Evolutionary conservation across 306 rosid species (phyloP).

Genomic region (Vicia faba): DNA sequence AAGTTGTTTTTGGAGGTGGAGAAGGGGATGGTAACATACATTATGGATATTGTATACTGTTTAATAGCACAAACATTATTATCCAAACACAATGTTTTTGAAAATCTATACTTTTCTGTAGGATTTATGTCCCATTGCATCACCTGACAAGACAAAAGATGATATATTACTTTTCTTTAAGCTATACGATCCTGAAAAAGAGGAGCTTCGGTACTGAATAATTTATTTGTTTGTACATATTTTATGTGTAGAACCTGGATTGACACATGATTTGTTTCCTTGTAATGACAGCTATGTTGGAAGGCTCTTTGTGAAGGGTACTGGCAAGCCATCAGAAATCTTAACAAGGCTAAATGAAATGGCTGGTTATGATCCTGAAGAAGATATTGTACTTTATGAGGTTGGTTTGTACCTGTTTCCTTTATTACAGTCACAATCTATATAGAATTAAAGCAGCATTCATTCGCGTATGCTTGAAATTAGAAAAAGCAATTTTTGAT

Average conservation of each 20-base stretch:
- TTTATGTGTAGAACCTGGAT: constrained; percentile 1
- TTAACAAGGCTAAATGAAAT: constrained; percentile 45
- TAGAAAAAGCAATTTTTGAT: not conserved
- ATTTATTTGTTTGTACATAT: constrained; percentile 7
- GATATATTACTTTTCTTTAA: constrained; percentile 56
- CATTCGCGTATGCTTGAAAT: not conserved
- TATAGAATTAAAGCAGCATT: not conserved
- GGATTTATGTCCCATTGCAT: constrained; percentile 46
- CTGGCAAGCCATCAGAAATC: constrained; percentile 50
- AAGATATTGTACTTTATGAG: constrained; percentile 54
- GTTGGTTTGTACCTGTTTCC: constrained; percentile 44
- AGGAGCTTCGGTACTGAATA: constrained; percentile 49
- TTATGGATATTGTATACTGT: constrained; percentile 21
- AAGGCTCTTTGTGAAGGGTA: constrained; percentile 52
- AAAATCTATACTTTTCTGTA: constrained; percentile 34
- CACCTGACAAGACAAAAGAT: constrained; percentile 52
- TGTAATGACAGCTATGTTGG: constrained; percentile 49
- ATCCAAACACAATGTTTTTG: constrained; percentile 9
- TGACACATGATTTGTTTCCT: constrained; percentile 25
- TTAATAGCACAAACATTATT: constrained; percentile 12
- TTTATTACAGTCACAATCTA: constrained; percentile 1
- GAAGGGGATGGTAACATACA: constrained; percentile 43
- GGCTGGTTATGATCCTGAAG: constrained; percentile 56
- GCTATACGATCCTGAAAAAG: constrained; percentile 57
- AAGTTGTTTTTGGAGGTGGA: constrained; percentile 51